Base-by-base conservation (phyloP, 2,329 filamentous ascomycete species). In the Raffaelea arxii region DNA sequence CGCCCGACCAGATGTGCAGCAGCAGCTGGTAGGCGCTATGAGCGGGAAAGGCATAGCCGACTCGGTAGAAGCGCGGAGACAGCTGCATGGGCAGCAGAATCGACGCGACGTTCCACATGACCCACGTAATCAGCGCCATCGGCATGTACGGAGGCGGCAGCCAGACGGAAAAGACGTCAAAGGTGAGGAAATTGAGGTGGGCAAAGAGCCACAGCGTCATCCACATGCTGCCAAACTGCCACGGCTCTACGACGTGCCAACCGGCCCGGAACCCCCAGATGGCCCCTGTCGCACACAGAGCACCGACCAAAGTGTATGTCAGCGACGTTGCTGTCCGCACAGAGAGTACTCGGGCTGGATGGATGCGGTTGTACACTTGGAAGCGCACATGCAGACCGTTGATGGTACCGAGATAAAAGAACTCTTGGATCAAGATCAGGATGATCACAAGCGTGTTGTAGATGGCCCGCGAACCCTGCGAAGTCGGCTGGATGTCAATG, bases 201-300 rank as follows among this genome's bases (percentile, higher is more conserved):
- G 46, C 42, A 40, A 59, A 62, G 0, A 70, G 54, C 67, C 66
- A 70, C 16, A 61, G 54, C 7, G 53, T 53, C 48, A 63, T 51
- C 56, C 62, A 59, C 1, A 51, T 55, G 24, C 53, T 39, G 6
- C 49, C 58, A 32, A 62, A 62, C 43, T 59, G 47, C 2, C 37
- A 12, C 3, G 56, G 62, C 18, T 56, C 57, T n/a, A n/a, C n/a
- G 5, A 72, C 66, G 3, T 50, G 39, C 69, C 69, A 72, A 25
- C 53, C 56, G 27, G 64, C 64, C 1, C 62, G 56, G 53, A 68
- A 72, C 0, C 66, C 68, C 69, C 69, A 72, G 48, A 70, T 65
- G 30, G 63, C 63, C 1, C 66, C 68, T 0, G 65, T 55, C 24
- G 63, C 61, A 30, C 59, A 60, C 3, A 72, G 53, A 0, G 65